Percentiles rank a stretch among this genome's conserved stretches.
Evolutionary conservation across 495 filamentous ascomycete genomes (phyloP).

Genomic region (Ramalina intermedia): DNA sequence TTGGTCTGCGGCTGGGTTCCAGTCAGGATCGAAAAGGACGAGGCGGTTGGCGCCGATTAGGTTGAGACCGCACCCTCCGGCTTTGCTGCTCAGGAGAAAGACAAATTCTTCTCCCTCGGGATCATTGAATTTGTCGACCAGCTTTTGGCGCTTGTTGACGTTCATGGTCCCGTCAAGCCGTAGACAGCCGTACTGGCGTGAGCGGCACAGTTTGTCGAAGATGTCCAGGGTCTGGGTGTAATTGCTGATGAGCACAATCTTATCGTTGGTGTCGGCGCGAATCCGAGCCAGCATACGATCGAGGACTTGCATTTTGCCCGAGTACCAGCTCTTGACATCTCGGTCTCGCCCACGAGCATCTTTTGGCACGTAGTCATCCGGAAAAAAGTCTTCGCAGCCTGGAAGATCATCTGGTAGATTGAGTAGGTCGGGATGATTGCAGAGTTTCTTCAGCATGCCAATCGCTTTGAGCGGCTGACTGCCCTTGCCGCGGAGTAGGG

Average conservation of each 20-base stretch:
- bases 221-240: constrained; percentile 95
- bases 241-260: constrained; percentile 97
- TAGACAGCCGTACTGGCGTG: constrained; percentile 67
- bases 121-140: constrained; percentile 97
- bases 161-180: constrained; percentile 95
- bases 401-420: constrained; percentile 73
- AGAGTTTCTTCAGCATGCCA: constrained; percentile 91
- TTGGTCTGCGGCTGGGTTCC: constrained; percentile 97
- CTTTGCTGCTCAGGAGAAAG: constrained; percentile 90
- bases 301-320: constrained; percentile 95
- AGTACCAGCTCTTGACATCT: constrained; percentile 91
- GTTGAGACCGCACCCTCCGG: constrained; percentile 93
- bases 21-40: constrained; percentile 95
- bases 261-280: constrained; percentile 92
- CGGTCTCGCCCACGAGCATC: constrained; percentile 79
- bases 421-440: constrained; percentile 94
- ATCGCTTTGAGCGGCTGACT: constrained; percentile 96
- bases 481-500: constrained; percentile 81
- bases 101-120: constrained; percentile 83
- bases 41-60: constrained; percentile 94
- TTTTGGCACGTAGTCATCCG: constrained; percentile 78
- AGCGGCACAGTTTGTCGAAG: constrained; percentile 82
- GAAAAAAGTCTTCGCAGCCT: constrained; percentile 69
- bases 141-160: constrained; percentile 88
- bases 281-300: constrained; percentile 97